Conservation (phyloP, 257 asterid genomes). For the Rhazya stricta region DNA sequence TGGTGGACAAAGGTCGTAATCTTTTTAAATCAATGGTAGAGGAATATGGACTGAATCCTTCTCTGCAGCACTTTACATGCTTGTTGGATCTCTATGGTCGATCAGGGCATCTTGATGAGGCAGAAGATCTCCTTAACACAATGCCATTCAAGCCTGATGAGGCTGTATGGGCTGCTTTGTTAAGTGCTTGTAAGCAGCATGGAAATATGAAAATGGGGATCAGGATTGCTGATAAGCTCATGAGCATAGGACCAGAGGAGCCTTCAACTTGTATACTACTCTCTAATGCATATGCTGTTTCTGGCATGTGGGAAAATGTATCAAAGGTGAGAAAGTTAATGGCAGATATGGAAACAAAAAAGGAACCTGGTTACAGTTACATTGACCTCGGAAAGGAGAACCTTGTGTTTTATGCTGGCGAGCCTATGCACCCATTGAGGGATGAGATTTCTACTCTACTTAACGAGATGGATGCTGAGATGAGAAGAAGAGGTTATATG, state of each 20-base stretch:
- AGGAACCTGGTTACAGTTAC: slow-evolving; percentile 71
- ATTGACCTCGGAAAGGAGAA: slow-evolving; percentile 57
- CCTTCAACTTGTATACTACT: slow-evolving; percentile 59
- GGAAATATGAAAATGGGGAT: slow-evolving; percentile 48
- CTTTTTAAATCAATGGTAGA: slow-evolving; percentile 65
- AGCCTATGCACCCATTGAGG: slow-evolving; percentile 42
- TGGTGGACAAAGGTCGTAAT: slow-evolving; percentile 50
- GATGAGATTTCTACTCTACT: slow-evolving; percentile 46
- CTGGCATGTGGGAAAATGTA: slow-evolving; percentile 59
- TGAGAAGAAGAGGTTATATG: slow-evolving; percentile 68
- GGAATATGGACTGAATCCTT: slow-evolving; percentile 51
- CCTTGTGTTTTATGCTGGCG: slow-evolving; percentile 71
- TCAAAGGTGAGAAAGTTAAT: slow-evolving; percentile 51
- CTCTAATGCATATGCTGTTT: slow-evolving; percentile 58
- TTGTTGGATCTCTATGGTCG: slow-evolving; percentile 69
- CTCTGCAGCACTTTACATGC: slow-evolving; percentile 75
- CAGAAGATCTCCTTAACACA: slow-evolving; percentile 46
- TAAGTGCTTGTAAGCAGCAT: slow-evolving; percentile 53
- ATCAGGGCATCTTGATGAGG: slow-evolving; percentile 60
- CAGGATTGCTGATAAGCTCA: slow-evolving; percentile 53
- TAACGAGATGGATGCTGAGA: slow-evolving; percentile 52
- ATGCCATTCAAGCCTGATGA: slow-evolving; percentile 78
- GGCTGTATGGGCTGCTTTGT: slow-evolving; percentile 69
- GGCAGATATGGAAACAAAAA: slow-evolving; percentile 41
- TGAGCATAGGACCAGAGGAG: slow-evolving; percentile 47